These are phyloP conservation scores for Protoeuglena noctilucae DNA, from an alignment of 139 green algal genomes.

Conservation along the genomic window DNA sequence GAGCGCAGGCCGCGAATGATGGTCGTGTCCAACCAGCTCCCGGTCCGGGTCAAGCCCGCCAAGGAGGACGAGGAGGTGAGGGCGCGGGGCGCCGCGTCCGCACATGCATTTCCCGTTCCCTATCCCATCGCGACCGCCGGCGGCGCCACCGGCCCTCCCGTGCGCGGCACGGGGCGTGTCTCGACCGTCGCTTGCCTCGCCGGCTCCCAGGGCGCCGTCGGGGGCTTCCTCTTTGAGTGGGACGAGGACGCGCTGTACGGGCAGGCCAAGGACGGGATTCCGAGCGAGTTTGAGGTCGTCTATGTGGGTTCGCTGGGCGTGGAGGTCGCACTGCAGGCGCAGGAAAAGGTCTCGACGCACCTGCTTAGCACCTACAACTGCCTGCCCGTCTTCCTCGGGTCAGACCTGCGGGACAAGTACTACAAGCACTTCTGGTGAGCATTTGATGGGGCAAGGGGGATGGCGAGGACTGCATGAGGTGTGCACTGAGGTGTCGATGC, in stretches of 20 bases:
- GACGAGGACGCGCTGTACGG: constrained; percentile 84
- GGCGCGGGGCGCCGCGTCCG: too few relatives aligned
- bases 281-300: constrained; percentile 62
- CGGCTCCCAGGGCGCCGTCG: neutral
- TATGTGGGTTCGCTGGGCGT: constrained; percentile 64
- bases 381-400: neutral
- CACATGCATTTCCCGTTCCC: too few relatives aligned
- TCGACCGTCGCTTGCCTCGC: neutral
- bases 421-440: neutral
- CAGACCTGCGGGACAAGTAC: neutral
- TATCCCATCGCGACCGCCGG: too few relatives aligned
- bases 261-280: constrained; percentile 63
- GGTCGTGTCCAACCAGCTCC: constrained; percentile 83
- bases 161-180: too few relatives aligned
- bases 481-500: neutral
- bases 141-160: too few relatives aligned
- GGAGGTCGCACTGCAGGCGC: constrained; percentile 19
- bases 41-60: constrained; percentile 36
- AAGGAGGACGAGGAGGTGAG: constrained; percentile 11
- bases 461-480: neutral
- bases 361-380: neutral
- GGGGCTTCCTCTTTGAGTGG: constrained; percentile 74
- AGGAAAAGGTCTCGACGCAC: neutral
- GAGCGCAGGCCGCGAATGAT: constrained; percentile 27
- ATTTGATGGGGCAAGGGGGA: too few relatives aligned